Evolutionary conservation across 2,329 filamentous ascomycete species (phyloP).

Genomic region (Botrytis fragariae): DNA sequence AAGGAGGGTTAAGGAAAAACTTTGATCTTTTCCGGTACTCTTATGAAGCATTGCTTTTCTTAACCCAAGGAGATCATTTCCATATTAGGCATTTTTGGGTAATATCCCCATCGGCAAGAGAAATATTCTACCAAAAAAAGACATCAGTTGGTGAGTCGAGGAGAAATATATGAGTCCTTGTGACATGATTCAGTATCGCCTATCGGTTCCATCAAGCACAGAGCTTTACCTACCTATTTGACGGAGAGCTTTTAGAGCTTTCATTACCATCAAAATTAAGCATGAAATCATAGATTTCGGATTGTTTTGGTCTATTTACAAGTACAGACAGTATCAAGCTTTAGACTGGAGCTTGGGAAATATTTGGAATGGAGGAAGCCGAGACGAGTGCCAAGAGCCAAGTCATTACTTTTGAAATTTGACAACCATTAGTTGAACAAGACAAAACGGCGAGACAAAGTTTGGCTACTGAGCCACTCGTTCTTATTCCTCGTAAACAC

Average conservation of each 20-base stretch:
- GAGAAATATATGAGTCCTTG: neutral
- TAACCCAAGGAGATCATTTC: neutral
- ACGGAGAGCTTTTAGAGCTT: neutral
- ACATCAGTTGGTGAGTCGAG: neutral
- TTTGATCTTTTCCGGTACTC: neutral
- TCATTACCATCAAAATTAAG: neutral
- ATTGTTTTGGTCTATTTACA: neutral
- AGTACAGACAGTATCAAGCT: neutral
- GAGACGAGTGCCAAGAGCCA: slow-evolving; percentile 10
- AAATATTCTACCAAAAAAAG: neutral
- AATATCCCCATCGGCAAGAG: neutral
- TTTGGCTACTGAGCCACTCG: neutral
- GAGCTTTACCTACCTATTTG: neutral
- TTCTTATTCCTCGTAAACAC: neutral
- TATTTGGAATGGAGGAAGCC: neutral
- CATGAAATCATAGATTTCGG: neutral
- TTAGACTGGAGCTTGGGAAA: neutral
- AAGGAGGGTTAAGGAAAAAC: neutral
- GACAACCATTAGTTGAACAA: neutral
- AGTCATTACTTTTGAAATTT: neutral
- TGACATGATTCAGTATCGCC: neutral
- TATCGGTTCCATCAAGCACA: neutral
- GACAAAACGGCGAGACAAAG: neutral
- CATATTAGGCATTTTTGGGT: neutral
- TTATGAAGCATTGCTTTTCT: neutral